Conservation (phyloP, 495 filamentous ascomycete genomes). For the Neurospora pannonica region DNA sequence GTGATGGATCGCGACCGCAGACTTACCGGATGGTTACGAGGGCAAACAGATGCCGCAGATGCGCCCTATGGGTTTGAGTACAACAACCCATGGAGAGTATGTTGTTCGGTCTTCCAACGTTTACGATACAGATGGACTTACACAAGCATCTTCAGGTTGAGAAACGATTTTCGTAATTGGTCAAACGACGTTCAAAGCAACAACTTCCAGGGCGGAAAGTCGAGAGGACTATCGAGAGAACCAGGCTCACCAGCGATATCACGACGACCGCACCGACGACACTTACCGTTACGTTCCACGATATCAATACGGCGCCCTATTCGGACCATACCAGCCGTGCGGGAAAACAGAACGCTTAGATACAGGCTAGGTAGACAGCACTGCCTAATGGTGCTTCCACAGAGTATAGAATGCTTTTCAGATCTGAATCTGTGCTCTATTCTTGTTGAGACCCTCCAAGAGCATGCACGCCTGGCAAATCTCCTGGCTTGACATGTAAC, state of each 20-base stretch:
- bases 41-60: constrained; percentile 68
- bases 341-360: not conserved
- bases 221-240: not conserved
- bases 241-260: not conserved
- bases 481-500: constrained; percentile 91
- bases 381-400: not conserved
- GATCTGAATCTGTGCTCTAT: constrained; percentile 68
- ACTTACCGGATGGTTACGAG: constrained; percentile 76
- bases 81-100: constrained; percentile 86
- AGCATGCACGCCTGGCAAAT: constrained; percentile 91
- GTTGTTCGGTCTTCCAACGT: not conserved
- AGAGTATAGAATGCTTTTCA: constrained; percentile 16
- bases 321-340: not conserved
- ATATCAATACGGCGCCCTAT: not conserved
- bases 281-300: not conserved
- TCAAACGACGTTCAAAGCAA: constrained; percentile 4
- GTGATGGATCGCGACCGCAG: constrained; percentile 96
- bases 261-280: not conserved
- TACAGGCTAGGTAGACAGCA: not conserved
- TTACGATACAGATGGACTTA: not conserved
- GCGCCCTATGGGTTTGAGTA: constrained; percentile 87
- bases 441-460: constrained; percentile 87
- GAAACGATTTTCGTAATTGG: constrained; percentile 32
- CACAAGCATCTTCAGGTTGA: constrained; percentile 32
- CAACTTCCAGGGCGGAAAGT: not conserved